These are phyloP conservation scores for Avicennia marina DNA, from an alignment of 257 asterid species.

Conservation along the genomic window DNA sequence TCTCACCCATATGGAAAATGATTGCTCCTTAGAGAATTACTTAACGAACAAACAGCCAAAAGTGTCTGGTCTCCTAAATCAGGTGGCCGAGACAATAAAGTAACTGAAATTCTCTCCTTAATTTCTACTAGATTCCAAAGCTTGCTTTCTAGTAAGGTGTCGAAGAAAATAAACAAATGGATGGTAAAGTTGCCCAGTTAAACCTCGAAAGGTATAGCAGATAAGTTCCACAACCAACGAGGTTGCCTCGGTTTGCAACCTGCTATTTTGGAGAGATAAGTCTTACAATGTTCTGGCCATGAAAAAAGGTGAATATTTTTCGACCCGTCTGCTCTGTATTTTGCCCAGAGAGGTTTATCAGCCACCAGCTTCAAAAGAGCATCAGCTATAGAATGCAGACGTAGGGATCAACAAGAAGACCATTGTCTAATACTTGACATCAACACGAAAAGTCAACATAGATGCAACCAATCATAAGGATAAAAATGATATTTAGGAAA, in stretches of 20 bases:
- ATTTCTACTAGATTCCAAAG: no score
- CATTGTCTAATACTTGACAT: slow-evolving; percentile 54
- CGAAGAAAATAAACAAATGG: no score
- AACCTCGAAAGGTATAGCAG: no score
- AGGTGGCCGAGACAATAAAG: no score
- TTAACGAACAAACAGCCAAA: no score
- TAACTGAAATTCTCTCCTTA: no score
- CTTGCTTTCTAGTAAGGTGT: no score
- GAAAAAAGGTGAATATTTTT: slow-evolving; percentile 63
- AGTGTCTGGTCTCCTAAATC: no score
- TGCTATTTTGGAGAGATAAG: slow-evolving; percentile 51
- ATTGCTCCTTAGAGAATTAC: no score
- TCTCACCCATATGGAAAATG: no score
- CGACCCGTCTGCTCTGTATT: slow-evolving; percentile 54
- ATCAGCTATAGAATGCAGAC: slow-evolving; percentile 57
- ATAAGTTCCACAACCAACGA: neutral
- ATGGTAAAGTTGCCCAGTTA: no score
- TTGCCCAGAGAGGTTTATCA: slow-evolving; percentile 60
- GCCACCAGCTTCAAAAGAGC: slow-evolving; percentile 65
- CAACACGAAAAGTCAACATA: neutral
- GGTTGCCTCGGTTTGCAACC: slow-evolving; percentile 69
- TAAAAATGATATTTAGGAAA: neutral
- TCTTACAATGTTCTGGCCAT: slow-evolving; percentile 68
- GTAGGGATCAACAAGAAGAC: slow-evolving; percentile 64
- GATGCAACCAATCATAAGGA: neutral